Base-by-base conservation (phyloP, 1,139 yeast genomes). In the Hansenula lynferdii region DNA sequence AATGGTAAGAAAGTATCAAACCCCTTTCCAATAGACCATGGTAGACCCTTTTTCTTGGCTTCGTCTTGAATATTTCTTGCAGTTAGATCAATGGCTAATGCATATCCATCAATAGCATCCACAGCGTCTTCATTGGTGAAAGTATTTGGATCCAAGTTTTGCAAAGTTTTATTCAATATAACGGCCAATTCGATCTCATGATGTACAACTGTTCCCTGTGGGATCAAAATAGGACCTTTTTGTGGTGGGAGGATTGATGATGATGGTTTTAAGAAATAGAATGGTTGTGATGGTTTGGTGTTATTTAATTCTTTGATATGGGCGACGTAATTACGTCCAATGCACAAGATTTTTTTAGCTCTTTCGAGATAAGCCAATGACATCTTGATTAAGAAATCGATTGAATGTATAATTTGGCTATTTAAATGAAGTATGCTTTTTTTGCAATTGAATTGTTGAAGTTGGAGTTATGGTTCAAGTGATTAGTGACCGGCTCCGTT, bases 11-110 rank as follows among this genome's bases (percentile, higher is more conserved):
- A 92, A 0, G 98, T 92, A 58, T 92, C 98, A 58, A 89, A 92
- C 0, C 98, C 98, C 61, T 92, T 94, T 28, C 94, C 96, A 50
- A 90, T 86, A 6, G 94, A 67, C 99, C 99, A 92, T 12, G 98
- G 98, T 41, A 92, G 71, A 2, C 98, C 97, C 61, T 87, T 87
- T 65, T 74, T 76, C 64, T 92, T 94, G 36, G 97, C 97, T 56
- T 83, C 96, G 54, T 85, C 90, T 63, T 92, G 99, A 25, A 92
- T 95, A 56, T 90, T 89, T 60, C 98, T 75, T 0, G 96, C 98
- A 8, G 98, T 92, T 73, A 92, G 73, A 60, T 92, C 98, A 39
- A 92, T 75, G 1, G 97, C 89, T 47, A 94, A 67, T 1, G 95
- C 86, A 55, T 90, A 89, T 3, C 97, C 83, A 8, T 76, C 86